A percentile compares a stretch with the other conserved stretches of the same genome.
Evolutionary conservation across 106 monocot genomes (phyloP).

Genomic region (Acorus gramineus): DNA sequence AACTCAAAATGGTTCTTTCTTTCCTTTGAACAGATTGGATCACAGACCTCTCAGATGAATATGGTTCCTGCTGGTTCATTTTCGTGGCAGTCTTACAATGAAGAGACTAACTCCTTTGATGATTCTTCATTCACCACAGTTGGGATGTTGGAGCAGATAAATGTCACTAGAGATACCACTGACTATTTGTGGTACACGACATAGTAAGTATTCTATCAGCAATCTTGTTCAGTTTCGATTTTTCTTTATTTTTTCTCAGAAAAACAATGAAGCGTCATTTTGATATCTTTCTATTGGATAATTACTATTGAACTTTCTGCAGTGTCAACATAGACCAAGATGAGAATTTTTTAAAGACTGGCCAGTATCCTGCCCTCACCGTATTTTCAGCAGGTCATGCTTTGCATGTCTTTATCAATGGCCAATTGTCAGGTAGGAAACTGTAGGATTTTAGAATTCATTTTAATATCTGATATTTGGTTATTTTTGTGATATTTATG

Average conservation of each 20-base stretch:
- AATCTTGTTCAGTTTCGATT: not conserved
- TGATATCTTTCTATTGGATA: not conserved
- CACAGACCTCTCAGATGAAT: constrained; percentile 45
- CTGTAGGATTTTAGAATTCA: not conserved
- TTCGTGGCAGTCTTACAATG: constrained; percentile 64
- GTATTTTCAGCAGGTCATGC: constrained; percentile 72
- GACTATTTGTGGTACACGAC: constrained; percentile 98
- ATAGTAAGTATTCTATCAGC: constrained; percentile 45
- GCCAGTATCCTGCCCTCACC: constrained; percentile 47
- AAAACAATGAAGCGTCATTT: not conserved
- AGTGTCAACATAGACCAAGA: constrained; percentile 44
- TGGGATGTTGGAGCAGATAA: constrained; percentile 81
- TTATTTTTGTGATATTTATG: not conserved
- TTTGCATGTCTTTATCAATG: constrained; percentile 63
- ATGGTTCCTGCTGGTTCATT: constrained; percentile 66
- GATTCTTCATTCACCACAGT: constrained; percentile 53
- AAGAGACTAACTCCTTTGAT: constrained; percentile 32
- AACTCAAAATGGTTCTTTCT: not conserved
- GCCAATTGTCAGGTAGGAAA: constrained; percentile 33
- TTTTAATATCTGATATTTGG: not conserved
- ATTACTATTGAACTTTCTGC: not conserved
- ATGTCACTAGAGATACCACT: constrained; percentile 75
- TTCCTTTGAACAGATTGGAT: constrained; percentile 42
- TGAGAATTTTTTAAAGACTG: constrained; percentile 44
- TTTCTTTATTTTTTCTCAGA: not conserved